These are phyloP conservation scores for Durio zibethinus DNA, from an alignment of 345 rosid species.

Conservation along the genomic window DNA sequence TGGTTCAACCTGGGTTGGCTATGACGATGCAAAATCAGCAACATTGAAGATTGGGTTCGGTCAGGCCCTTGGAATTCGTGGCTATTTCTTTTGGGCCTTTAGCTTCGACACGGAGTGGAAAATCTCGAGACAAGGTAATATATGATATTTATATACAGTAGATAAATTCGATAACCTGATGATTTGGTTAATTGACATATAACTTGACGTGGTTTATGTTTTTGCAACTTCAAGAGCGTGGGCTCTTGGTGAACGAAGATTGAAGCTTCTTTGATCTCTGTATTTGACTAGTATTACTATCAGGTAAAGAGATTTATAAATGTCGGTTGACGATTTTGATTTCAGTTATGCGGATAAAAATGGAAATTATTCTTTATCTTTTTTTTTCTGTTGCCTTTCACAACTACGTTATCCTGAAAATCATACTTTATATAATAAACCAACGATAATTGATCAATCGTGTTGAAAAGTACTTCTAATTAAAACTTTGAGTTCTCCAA, in stretches of 20 bases:
- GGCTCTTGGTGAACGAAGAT: slow-evolving; percentile 21
- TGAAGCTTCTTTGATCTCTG: not conserved
- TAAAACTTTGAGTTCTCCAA: not conserved
- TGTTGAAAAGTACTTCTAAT: not conserved
- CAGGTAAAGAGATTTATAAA: not conserved
- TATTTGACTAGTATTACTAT: not conserved
- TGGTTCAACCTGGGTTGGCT: slow-evolving; percentile 40
- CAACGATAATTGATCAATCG: not conserved
- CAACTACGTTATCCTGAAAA: not conserved
- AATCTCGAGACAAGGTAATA: slow-evolving; percentile 49
- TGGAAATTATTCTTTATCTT: not conserved
- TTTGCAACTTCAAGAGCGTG: slow-evolving; percentile 34
- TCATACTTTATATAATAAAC: not conserved
- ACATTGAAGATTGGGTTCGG: slow-evolving; percentile 38
- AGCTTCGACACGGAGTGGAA: slow-evolving; percentile 38
- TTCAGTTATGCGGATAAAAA: not conserved
- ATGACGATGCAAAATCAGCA: slow-evolving; percentile 32
- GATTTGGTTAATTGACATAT: not conserved
- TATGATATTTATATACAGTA: too few relatives aligned
- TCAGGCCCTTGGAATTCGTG: slow-evolving; percentile 48
- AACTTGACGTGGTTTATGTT: not conserved
- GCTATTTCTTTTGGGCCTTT: slow-evolving; percentile 66
- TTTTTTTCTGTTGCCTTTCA: not conserved
- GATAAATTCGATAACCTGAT: too few relatives aligned
- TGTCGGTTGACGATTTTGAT: not conserved